Base-by-base conservation (phyloP, 306 rosid genomes). In the Clitoria ternatea region DNA sequence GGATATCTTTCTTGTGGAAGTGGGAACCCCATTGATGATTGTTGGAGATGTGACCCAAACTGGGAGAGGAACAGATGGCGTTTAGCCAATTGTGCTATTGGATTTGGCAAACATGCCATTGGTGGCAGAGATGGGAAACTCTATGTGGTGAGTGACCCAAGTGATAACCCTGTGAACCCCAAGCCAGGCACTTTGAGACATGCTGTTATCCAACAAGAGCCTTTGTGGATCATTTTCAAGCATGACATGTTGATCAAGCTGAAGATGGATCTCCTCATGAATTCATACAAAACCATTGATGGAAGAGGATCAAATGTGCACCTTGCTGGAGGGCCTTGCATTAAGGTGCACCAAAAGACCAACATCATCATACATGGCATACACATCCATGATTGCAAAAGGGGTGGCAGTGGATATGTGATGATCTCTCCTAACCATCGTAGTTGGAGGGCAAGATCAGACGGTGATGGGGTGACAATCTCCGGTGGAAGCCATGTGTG, bases 1-100 rank as follows among this genome's bases (percentile, higher is more conserved):
- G 96, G 77, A 0, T 81, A 19, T 57, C 74, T 82, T 4, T 85
- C 96, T 3, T 89, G 97, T 20, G 84, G 82, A 0, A 85, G 82
- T 0, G 96, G 93, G 3, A 93, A 90, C 83, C 97, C 97, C 13
- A 87, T 93, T 24, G 98, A 93, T 53, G 98, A 93, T 69, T 94
- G 97, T 70, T 94, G 98, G 98, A 76, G 89, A 44, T 94, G 98
- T 30, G 96, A 90, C 69, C 77, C 83, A 1, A 82, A 90, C 0
- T 94, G 98, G 98, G 90, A 78, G 37, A 84, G 67, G 29, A 94
- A 94, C 72, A 75, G 96, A 1, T 75, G 83, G 70, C 81, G 83
- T 1, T 73, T 94, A 0, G 96, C 97, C 0, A 86, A 84, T 12
- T 94, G 98, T 62, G 88, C 71, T 1, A 87, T 94, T 39, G 98